phyloP scores from a whole-genome alignment of 169 alveolate genomes.

The Plasmodium berghei region DNA sequence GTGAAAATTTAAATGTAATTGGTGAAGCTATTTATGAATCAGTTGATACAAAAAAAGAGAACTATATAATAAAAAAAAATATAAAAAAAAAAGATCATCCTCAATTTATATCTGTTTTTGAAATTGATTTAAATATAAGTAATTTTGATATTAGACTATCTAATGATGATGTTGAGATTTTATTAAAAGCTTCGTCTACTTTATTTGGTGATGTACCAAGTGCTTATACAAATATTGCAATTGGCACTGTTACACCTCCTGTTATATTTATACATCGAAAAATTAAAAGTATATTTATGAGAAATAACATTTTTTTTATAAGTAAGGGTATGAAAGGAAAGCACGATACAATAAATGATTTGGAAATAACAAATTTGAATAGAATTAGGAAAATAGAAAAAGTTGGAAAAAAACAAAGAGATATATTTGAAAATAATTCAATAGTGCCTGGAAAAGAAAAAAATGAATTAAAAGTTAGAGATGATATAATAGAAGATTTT shows the following conservation, averaged over 20 bases:
- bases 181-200: slow-evolving; percentile 64
- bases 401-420: background rate
- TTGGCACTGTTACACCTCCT: slow-evolving; percentile 40
- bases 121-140: slow-evolving; percentile 56
- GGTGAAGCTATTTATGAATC: slow-evolving; percentile 77
- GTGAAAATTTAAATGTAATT: slow-evolving; percentile 71
- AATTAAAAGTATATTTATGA: slow-evolving; percentile 70
- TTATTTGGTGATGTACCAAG: slow-evolving; percentile 75
- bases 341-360: background rate
- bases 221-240: slow-evolving; percentile 20
- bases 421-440: background rate
- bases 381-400: slow-evolving; percentile 7
- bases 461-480: background rate
- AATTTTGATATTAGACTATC: slow-evolving; percentile 75
- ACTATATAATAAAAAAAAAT: slow-evolving; percentile 38
- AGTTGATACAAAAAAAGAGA: slow-evolving; percentile 45
- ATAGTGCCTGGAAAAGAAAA: background rate
- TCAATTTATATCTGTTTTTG: slow-evolving; percentile 55
- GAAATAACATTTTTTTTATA: slow-evolving; percentile 63
- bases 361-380: slow-evolving; percentile 21
- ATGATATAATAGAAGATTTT: background rate
- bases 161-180: slow-evolving; percentile 72
- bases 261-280: slow-evolving; percentile 43
- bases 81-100: slow-evolving; percentile 13
- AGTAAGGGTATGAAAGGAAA: background rate